phyloP scores from a whole-genome alignment of 768 basidiomycete species.

The Xerocomus brunneocitrinus region DNA sequence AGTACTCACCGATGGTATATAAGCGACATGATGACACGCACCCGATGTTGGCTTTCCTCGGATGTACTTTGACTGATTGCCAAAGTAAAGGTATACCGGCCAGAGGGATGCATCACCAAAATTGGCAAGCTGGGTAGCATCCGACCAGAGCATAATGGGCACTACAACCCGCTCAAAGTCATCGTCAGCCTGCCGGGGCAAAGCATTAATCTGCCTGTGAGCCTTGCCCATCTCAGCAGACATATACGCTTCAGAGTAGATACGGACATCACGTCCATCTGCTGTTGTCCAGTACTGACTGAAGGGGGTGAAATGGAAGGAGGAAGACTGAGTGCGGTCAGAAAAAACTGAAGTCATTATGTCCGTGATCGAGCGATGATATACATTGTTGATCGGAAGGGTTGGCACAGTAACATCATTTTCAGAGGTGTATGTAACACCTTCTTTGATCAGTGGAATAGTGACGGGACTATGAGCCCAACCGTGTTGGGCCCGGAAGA shows the following conservation, averaged over 20 bases:
- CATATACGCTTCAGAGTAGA: constrained; percentile 1
- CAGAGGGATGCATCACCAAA: constrained; percentile 29
- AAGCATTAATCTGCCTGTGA: neutral
- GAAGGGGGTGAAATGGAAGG: constrained; percentile 5
- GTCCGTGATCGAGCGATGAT: neutral
- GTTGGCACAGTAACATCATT: neutral
- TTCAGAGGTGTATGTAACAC: neutral
- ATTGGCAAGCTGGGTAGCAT: constrained; percentile 20
- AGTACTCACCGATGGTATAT: constrained; percentile 6
- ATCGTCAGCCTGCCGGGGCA: neutral
- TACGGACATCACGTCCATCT: neutral
- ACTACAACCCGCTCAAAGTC: constrained; percentile 7
- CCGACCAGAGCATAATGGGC: constrained; percentile 23
- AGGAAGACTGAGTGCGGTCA: neutral
- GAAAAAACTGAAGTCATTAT: constrained; percentile 1
- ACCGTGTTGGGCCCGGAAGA: constrained; percentile 4
- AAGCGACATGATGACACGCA: constrained; percentile 14
- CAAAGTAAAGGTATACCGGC: constrained; percentile 24
- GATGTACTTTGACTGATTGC: constrained; percentile 18
- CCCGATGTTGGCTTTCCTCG: constrained; percentile 2
- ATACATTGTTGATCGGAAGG: neutral
- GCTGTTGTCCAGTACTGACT: neutral
- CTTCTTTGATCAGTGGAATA: constrained; percentile 1
- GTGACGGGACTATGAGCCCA: constrained; percentile 2
- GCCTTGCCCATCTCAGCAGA: neutral